These are phyloP conservation scores for Fraxinus americana DNA, from an alignment of 257 asterid species.

Conservation along the genomic window DNA sequence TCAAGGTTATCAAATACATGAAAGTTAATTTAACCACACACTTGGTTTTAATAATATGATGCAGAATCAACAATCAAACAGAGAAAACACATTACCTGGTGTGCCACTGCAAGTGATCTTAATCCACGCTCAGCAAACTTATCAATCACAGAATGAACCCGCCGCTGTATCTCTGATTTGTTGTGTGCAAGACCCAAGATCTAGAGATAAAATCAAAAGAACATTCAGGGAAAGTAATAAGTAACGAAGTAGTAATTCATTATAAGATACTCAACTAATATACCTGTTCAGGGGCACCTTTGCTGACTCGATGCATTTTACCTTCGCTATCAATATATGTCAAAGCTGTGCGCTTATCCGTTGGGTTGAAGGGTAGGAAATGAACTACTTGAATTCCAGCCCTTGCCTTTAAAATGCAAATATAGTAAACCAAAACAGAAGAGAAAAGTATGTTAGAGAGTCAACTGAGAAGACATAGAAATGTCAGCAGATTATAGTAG, in stretches of 20 bases:
- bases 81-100: slow-evolving; percentile 25
- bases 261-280: neutral
- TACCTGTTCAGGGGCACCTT: slow-evolving; percentile 53
- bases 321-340: slow-evolving; percentile 39
- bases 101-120: slow-evolving; percentile 42
- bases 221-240: neutral
- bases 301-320: slow-evolving; percentile 45
- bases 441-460: neutral
- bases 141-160: slow-evolving; percentile 33
- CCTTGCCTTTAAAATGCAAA: slow-evolving; percentile 30
- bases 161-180: slow-evolving; percentile 32
- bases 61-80: neutral
- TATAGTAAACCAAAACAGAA: neutral
- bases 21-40: too few species aligned
- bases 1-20: neutral
- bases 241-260: neutral
- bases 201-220: slow-evolving; percentile 8
- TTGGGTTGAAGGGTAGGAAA: slow-evolving; percentile 43
- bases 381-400: slow-evolving; percentile 41
- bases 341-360: slow-evolving; percentile 45
- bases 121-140: slow-evolving; percentile 43
- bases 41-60: too few species aligned
- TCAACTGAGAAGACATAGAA: neutral
- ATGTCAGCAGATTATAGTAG: neutral
- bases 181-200: slow-evolving; percentile 39